Conservation (phyloP, 140 eudicot species). For the Bidens hawaiensis region DNA sequence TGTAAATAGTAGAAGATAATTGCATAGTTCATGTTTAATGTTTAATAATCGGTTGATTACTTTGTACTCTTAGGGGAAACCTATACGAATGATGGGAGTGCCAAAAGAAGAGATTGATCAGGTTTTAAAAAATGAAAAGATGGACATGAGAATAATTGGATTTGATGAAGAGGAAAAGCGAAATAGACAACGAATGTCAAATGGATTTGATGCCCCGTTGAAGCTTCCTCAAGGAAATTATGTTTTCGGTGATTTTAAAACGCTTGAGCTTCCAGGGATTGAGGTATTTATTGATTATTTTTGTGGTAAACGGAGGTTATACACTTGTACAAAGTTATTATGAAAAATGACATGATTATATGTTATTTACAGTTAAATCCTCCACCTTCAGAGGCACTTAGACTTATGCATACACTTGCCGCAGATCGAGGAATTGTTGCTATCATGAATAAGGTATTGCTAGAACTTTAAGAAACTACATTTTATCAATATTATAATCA, state of each 20-base stretch:
- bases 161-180: conserved; percentile 95
- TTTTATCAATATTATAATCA: background rate
- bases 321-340: background rate
- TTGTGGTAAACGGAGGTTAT: background rate
- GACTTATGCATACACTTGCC: conserved; percentile 89
- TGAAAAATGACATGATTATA: conserved; percentile 13
- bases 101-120: conserved; percentile 78
- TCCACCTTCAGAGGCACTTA: conserved; percentile 81
- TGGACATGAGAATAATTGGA: conserved; percentile 77
- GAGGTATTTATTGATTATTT: conserved; percentile 39
- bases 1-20: background rate
- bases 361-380: conserved; percentile 59
- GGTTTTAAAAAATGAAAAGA: conserved; percentile 44
- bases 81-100: conserved; percentile 90
- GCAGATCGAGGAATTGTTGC: conserved; percentile 94
- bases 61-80: conserved; percentile 63
- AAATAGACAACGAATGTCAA: conserved; percentile 42
- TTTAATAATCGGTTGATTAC: background rate
- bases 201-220: conserved; percentile 31
- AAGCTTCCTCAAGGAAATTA: conserved; percentile 85
- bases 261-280: conserved; percentile 81
- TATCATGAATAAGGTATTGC: conserved; percentile 80
- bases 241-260: conserved; percentile 70
- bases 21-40: background rate
- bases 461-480: background rate